phyloP scores from a whole-genome alignment of 345 rosid genomes.

The Triadica sebifera region DNA sequence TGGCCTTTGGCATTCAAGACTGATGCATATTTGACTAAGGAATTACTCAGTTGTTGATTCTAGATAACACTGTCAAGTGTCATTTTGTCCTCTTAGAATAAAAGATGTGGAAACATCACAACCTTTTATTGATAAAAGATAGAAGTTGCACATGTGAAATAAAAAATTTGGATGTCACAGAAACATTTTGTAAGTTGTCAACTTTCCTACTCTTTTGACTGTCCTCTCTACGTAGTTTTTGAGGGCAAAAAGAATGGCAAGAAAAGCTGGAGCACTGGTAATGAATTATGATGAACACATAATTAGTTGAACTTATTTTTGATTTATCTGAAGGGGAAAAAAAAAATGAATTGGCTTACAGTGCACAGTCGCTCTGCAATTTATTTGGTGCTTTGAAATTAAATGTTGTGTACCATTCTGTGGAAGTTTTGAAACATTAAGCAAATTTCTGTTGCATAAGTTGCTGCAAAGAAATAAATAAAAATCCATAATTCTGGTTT shows the following conservation, averaged over 20 bases:
- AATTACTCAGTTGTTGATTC: neutral
- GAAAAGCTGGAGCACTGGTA: constrained; percentile 99
- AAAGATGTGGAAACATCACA: neutral
- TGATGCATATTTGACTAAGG: neutral
- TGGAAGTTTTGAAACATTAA: neutral
- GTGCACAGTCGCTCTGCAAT: neutral
- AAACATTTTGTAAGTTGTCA: neutral
- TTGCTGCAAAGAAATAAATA: constrained; percentile 5
- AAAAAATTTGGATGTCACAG: neutral
- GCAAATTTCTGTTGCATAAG: constrained; percentile 8
- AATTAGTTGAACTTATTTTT: neutral
- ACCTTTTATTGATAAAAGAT: neutral
- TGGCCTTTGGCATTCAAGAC: neutral
- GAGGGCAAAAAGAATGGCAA: constrained; percentile 98
- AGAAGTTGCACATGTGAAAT: neutral
- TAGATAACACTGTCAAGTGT: neutral
- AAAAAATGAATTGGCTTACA: neutral
- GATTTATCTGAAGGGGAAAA: neutral
- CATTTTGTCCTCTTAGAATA: neutral
- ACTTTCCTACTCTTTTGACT: too few species aligned
- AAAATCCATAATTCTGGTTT: neutral
- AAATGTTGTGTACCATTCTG: neutral
- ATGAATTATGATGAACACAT: constrained; percentile 8
- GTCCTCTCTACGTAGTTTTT: too few species aligned
- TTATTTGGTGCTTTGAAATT: neutral